These are phyloP conservation scores for Nigrospora osmanthi DNA, from an alignment of 2,329 filamentous ascomycete genomes.

Conservation along the genomic window DNA sequence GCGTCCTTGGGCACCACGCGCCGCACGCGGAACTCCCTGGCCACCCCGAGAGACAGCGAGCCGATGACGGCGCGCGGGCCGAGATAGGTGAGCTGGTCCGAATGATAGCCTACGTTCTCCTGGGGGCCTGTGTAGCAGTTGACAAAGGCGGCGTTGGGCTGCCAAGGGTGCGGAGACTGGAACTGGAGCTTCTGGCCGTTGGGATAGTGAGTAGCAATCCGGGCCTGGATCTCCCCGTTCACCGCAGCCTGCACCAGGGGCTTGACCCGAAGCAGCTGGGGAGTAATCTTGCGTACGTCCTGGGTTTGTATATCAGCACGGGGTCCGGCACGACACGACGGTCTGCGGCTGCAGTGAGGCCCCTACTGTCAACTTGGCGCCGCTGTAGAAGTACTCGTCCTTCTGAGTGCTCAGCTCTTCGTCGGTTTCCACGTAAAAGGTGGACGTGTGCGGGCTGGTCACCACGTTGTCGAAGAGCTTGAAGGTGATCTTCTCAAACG, in stretches of 20 bases:
- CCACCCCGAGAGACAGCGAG: slow-evolving; percentile 81
- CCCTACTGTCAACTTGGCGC: slow-evolving; percentile 58
- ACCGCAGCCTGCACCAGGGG: slow-evolving; percentile 65
- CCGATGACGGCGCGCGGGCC: slow-evolving; percentile 85
- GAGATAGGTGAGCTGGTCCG: slow-evolving; percentile 87
- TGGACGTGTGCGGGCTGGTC: slow-evolving; percentile 73
- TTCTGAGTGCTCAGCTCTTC: slow-evolving; percentile 64
- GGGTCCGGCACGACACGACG: slow-evolving; percentile 1
- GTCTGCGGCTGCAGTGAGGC: slow-evolving; percentile 5
- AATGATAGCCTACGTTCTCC: slow-evolving; percentile 85
- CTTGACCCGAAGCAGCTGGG: slow-evolving; percentile 64
- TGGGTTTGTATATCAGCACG: slow-evolving; percentile 14
- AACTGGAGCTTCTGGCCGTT: slow-evolving; percentile 65
- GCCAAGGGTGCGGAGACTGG: slow-evolving; percentile 68
- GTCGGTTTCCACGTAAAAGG: slow-evolving; percentile 72
- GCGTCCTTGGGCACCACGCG: slow-evolving; percentile 58
- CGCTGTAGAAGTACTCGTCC: slow-evolving; percentile 81
- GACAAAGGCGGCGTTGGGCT: slow-evolving; percentile 84
- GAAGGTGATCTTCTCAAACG: slow-evolving; percentile 66
- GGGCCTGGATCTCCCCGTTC: slow-evolving; percentile 65
- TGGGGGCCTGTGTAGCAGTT: slow-evolving; percentile 84
- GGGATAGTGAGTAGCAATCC: slow-evolving; percentile 63
- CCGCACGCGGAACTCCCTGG: slow-evolving; percentile 86
- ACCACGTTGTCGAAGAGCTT: slow-evolving; percentile 86
- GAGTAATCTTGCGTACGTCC: slow-evolving; percentile 71